phyloP scores from a whole-genome alignment of 192 early-diverging fungal species.

The Coemansia nantahalensis region DNA sequence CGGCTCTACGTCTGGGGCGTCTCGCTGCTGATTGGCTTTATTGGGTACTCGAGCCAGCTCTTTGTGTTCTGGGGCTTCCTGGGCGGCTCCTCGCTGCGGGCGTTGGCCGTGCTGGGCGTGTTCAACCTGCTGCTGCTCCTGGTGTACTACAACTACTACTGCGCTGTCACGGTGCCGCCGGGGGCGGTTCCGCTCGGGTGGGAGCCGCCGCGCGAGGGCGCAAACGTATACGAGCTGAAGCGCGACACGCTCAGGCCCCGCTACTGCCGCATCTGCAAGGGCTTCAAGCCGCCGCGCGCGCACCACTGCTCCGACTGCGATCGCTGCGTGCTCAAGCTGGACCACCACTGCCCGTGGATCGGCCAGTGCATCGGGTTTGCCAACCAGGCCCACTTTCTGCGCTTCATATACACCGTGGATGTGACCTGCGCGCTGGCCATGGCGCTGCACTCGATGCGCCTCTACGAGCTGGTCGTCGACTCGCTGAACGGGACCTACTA shows the following conservation, averaged over 20 bases:
- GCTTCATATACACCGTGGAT: slow-evolving; percentile 57
- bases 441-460: slow-evolving; percentile 74
- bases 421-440: slow-evolving; percentile 77
- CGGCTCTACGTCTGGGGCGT: slow-evolving; percentile 58
- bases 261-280: slow-evolving; percentile 62
- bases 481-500: slow-evolving; percentile 54
- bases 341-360: slow-evolving; percentile 92
- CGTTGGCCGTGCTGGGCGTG: slow-evolving; percentile 56
- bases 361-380: slow-evolving; percentile 74
- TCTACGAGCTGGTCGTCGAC: slow-evolving; percentile 56
- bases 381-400: slow-evolving; percentile 74
- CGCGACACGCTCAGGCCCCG: slow-evolving; percentile 63
- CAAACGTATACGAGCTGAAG: slow-evolving; percentile 65
- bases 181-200: slow-evolving; percentile 67
- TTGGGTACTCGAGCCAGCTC: slow-evolving; percentile 60
- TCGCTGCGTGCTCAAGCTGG: slow-evolving; percentile 80
- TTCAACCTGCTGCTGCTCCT: slow-evolving; percentile 78
- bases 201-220: slow-evolving; percentile 43
- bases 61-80: slow-evolving; percentile 63
- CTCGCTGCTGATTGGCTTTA: slow-evolving; percentile 57
- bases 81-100: slow-evolving; percentile 38
- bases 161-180: slow-evolving; percentile 72
- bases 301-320: slow-evolving; percentile 77
- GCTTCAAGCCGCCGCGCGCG: slow-evolving; percentile 74
- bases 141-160: slow-evolving; percentile 86